A percentile compares a stretch with the other conserved stretches of the same genome.
phyloP scores from a whole-genome alignment of 768 basidiomycete species.

The Rhizopogon sp. region DNA sequence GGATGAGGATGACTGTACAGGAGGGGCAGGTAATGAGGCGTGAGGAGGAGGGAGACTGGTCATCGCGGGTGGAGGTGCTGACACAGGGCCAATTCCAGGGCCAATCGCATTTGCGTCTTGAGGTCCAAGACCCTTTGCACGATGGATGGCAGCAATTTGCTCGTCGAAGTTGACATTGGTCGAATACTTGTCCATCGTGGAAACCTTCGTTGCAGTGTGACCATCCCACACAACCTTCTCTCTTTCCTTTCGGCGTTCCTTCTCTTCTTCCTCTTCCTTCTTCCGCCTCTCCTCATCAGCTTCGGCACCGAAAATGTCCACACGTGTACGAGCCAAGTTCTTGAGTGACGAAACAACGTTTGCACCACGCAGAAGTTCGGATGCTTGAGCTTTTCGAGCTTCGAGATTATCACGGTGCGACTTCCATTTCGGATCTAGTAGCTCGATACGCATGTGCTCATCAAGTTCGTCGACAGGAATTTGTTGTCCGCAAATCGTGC shows the following conservation, averaged over 20 bases:
- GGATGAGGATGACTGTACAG: slow-evolving; percentile 40
- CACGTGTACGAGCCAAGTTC: slow-evolving; percentile 90
- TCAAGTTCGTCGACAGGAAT: slow-evolving; percentile 93
- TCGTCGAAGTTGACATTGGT: slow-evolving; percentile 93
- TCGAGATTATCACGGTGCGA: slow-evolving; percentile 89
- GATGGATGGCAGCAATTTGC: slow-evolving; percentile 96
- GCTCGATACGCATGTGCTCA: slow-evolving; percentile 97
- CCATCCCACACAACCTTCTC: slow-evolving; percentile 99
- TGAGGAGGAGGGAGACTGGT: slow-evolving; percentile 64
- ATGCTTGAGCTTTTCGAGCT: slow-evolving; percentile 83
- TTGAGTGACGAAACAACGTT: slow-evolving; percentile 92
- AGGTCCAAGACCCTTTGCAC: slow-evolving; percentile 83
- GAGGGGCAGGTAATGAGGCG: slow-evolving; percentile 69
- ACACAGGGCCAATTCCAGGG: slow-evolving; percentile 81
- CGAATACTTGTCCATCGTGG: slow-evolving; percentile 90
- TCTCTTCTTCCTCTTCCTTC: slow-evolving; percentile 82
- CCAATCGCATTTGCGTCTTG: slow-evolving; percentile 80
- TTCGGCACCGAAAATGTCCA: slow-evolving; percentile 95
- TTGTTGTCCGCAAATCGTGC: slow-evolving; percentile 92
- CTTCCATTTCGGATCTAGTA: slow-evolving; percentile 98
- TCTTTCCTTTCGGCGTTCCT: slow-evolving; percentile 75
- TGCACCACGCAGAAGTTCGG: slow-evolving; percentile 84
- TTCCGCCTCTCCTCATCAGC: slow-evolving; percentile 88
- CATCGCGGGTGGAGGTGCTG: slow-evolving; percentile 59
- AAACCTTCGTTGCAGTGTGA: slow-evolving; percentile 90